Evolutionary conservation across 768 basidiomycete species (phyloP).

Genomic region (Hypholoma fasciculare): DNA sequence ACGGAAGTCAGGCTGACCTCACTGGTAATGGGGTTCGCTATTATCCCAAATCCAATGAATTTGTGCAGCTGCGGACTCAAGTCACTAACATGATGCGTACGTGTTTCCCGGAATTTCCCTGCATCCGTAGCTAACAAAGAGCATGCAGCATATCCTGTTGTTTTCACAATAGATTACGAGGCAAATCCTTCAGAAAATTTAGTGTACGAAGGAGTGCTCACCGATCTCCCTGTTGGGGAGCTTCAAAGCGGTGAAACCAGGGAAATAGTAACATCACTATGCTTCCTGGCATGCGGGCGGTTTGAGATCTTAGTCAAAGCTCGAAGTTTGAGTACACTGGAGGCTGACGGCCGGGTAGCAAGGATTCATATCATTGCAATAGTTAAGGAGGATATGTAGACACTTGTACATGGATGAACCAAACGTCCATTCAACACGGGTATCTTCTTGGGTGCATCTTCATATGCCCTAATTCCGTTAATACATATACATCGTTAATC

Average conservation of each 20-base stretch:
- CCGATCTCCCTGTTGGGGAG: constrained; percentile 64
- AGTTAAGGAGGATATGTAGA: constrained; percentile 11
- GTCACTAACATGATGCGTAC: constrained; percentile 70
- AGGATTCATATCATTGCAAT: constrained; percentile 40
- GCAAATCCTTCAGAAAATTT: constrained; percentile 64
- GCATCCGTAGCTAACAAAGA: background rate
- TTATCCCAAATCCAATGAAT: constrained; percentile 56
- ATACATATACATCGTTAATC: constrained; percentile 41
- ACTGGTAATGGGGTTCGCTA: constrained; percentile 39
- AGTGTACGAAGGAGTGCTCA: constrained; percentile 66
- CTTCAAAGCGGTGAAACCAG: constrained; percentile 54
- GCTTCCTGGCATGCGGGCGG: constrained; percentile 71
- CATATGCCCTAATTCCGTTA: background rate
- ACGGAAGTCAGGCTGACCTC: constrained; percentile 15
- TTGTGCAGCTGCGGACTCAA: constrained; percentile 56
- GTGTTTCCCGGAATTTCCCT: constrained; percentile 25
- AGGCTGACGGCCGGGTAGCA: constrained; percentile 34
- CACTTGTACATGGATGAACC: background rate
- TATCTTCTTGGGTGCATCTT: background rate
- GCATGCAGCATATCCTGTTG: constrained; percentile 47
- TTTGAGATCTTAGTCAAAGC: constrained; percentile 56
- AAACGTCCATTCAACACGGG: background rate
- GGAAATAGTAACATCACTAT: constrained; percentile 56
- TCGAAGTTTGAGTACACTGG: constrained; percentile 29
- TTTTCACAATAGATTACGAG: constrained; percentile 53